Base-by-base conservation (phyloP, 2,329 filamentous ascomycete species). In the Cercospora sojina region DNA sequence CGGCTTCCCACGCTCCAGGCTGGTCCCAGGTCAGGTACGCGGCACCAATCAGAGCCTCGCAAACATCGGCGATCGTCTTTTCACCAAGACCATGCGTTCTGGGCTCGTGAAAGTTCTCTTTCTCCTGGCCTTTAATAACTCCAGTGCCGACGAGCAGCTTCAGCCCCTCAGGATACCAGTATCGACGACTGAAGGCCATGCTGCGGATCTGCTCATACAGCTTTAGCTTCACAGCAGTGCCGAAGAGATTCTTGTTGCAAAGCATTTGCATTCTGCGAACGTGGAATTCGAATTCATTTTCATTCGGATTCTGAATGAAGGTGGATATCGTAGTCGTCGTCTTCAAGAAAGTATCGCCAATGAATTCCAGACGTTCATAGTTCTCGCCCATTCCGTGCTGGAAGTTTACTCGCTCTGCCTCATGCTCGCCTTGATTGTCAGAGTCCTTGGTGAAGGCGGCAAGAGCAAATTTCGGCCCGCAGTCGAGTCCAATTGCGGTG, bases 361-460 rank as follows among this genome's bases (percentile, higher is more conserved):
- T 84, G 67, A 97, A 96, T 74, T 99, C 95, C 0, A 98, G 84
- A 12, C 95, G 87, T 77, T 99, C 95, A 74, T 99, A 99, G 72
- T 98, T 98, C 43, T 89, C 90, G 1, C 93, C 92, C 92, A 97
- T 97, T 2, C 93, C 93, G 57, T 86, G 83, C 72, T 93, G 91
- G 56, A 93, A 88, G 71, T 93, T 91, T 61, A 92, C 79, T 43
- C 90, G 86, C 64, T 90, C 84, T 0, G 82, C 83, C 7, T 74
- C 72, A 67, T 92, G 86, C 41, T 96, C 91, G 7, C 90, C 90
- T 0, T 88, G 89, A 70, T 93, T 93, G 71, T 96, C 91, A 0
- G 90, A 93, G 73, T 97, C 92, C 75, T 99, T 97, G 0, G 95
- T 99, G 64, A 97, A 82, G 0, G 95, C 93, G 75, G 97, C 93